Base-by-base conservation (phyloP, 2,329 filamentous ascomycete genomes). In the Xylariaceae sp. region DNA sequence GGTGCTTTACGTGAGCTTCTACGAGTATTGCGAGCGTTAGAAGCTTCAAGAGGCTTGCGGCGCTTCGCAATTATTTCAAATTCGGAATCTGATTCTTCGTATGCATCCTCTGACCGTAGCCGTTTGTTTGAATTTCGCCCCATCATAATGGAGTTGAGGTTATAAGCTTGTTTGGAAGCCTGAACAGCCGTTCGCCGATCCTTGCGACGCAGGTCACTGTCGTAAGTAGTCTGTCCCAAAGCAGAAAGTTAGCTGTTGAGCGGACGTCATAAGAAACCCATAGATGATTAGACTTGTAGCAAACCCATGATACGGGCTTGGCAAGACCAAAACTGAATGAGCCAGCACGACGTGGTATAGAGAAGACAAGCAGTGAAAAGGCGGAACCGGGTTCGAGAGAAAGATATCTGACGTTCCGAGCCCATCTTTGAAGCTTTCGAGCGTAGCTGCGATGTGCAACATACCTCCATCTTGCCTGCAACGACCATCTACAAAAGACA, bases 211-310 rank as follows among this genome's bases (percentile, higher is more conserved):
- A 63, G 54, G 5, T 68, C 9, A 30, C 70, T 62, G 47, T 69
- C 63, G 49, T 67, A 67, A 3, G 64, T 49, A 32, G 67, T 56
- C 69, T 71, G 21, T 36, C 18, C 49, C 8, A 50, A 47, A 2
- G 44, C 2, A 3, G 30, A 16, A 26, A 5, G 52, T 60, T 43
- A 54, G 52, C 45, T 30, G n/a, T 16, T 41, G 29, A 26, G 10
- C 30, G n/a, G 13, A 49, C 26, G 8, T 5, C 22, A 37, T 1
- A 41, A 34, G 22, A 16, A 37, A 30, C 46, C 32, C 19, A 43
- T 13, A n/a, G 10, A 12, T 1, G 5, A 46, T 30, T 12, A n/a
- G 34, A 21, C 45, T 21, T 16, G 21, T 45, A 30, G 15, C 40
- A 21, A 15, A 32, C 2, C 16, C 41, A 18, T 13, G n/a, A 45